Base-by-base conservation (phyloP, 2,329 filamentous ascomycete species). In the Endoconidiophora laricicola region DNA sequence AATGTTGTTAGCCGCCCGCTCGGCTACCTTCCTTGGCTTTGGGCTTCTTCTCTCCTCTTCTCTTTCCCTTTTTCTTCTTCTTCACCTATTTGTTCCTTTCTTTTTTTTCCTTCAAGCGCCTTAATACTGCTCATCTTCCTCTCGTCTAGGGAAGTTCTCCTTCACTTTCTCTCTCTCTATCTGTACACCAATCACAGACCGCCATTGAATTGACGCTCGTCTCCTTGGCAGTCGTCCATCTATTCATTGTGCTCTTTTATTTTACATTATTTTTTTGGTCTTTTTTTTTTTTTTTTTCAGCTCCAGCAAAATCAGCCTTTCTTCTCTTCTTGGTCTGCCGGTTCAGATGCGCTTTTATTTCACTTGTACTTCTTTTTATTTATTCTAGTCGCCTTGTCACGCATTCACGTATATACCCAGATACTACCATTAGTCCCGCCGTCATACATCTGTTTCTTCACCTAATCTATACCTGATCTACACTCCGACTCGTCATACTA, bases 331-430 rank as follows among this genome's bases (percentile, higher is more conserved):
- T 16, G 44, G 44, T 50, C 50, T 41, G 43, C 43, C 39, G 49
- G 37, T 38, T 41, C 44, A 48, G 44, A 47, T 49, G 46, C 51
- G 76, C 72, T 68, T 56, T 61, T 63, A 65, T 63, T 60, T 58
- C 22, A 46, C 18, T 56, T 54, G 57, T 55, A 56, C 54, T 42
- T 20, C 46, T 18, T 33, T 38, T 29, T 20, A 18, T 48, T 33
- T 33, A 33, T 33, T 33, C 29, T 41, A 23, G 22, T 41, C 39
- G 39, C n/a, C 26, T 29, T 29, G 26, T 29, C 29, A 33, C 29
- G 29, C 29, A 33, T 33, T 33, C 29, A 33, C 29, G 29, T 33
- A 33, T 33, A 33, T 29, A 29, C 26, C 26, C 26, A 9, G 10
- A 3, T 6, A 33, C 12, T 10, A 33, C 29, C 29, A 33, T 33